Percentiles rank a stretch among this genome's conserved stretches.
Conservation (phyloP, 495 filamentous ascomycete species). For the Penicillium antarcticum region DNA sequence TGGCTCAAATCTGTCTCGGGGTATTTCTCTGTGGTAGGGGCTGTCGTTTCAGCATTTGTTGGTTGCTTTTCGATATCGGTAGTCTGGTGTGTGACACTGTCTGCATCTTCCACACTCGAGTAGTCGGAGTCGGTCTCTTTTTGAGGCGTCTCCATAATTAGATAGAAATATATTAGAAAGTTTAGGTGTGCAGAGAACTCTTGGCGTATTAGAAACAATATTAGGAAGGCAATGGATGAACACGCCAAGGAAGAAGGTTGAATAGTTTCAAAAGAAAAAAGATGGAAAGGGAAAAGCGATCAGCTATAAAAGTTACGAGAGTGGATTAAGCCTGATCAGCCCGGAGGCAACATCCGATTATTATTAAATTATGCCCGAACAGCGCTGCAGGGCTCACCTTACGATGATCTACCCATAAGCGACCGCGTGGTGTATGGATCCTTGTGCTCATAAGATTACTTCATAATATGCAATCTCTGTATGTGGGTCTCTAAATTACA, state of each 20-base stretch:
- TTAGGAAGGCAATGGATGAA: neutral
- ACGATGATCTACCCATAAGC: too few species aligned
- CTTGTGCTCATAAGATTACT: neutral
- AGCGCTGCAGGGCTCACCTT: neutral
- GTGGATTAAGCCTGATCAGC: neutral
- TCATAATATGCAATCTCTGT: neutral
- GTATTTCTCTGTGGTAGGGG: constrained; percentile 3
- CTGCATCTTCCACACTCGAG: neutral
- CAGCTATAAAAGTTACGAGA: neutral
- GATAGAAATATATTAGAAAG: neutral
- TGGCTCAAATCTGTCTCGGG: constrained; percentile 25
- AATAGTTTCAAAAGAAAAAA: neutral
- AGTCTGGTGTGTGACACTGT: neutral
- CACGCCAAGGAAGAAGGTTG: neutral
- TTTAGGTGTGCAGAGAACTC: neutral
- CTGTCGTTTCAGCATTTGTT: neutral
- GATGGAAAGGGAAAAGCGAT: neutral
- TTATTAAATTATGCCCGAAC: neutral
- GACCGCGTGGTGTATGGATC: neutral
- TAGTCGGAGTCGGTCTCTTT: neutral
- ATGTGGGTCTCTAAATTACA: too few species aligned
- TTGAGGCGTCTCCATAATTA: neutral
- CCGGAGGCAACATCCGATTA: neutral
- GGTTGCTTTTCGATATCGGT: constrained; percentile 1
- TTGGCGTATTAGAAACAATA: neutral